Evolutionary conservation across 345 rosid species (phyloP).

Genomic region (Excoecaria cochinchinensis): DNA sequence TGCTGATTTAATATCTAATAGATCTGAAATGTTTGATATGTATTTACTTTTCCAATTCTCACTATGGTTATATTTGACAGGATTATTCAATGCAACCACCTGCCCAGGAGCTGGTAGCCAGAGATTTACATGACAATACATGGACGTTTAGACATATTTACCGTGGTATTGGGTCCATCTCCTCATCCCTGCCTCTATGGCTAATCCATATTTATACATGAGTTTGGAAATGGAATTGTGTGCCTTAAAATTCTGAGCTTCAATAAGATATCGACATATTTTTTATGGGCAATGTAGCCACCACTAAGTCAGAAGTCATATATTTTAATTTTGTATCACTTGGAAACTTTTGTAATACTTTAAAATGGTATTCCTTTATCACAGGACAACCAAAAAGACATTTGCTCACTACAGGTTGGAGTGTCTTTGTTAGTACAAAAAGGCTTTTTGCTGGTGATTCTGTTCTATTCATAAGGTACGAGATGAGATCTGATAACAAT

Average conservation of each 20-base stretch:
- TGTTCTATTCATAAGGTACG: conserved; percentile 84
- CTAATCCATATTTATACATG: background rate
- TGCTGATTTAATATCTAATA: background rate
- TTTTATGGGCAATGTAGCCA: background rate
- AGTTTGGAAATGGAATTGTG: background rate
- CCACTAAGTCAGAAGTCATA: background rate
- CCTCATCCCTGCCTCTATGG: background rate
- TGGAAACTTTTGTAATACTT: background rate
- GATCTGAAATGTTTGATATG: background rate
- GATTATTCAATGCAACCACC: conserved; percentile 66
- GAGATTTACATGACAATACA: conserved; percentile 50
- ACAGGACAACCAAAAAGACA: conserved; percentile 93
- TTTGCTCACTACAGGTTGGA: conserved; percentile 93
- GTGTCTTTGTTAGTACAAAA: conserved; percentile 88
- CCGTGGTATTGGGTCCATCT: conserved; percentile 41
- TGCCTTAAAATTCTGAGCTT: background rate
- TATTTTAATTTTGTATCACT: background rate
- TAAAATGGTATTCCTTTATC: conserved; percentile 17
- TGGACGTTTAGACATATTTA: conserved; percentile 66
- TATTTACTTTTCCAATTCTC: conserved; percentile 10
- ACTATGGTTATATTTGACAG: conserved; percentile 30
- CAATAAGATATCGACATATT: background rate
- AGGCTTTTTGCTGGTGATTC: conserved; percentile 94
- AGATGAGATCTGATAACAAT: conserved; percentile 1
- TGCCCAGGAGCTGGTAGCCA: conserved; percentile 55